Base-by-base conservation (phyloP, 495 filamentous ascomycete species). In the Penicillium turbatum region DNA sequence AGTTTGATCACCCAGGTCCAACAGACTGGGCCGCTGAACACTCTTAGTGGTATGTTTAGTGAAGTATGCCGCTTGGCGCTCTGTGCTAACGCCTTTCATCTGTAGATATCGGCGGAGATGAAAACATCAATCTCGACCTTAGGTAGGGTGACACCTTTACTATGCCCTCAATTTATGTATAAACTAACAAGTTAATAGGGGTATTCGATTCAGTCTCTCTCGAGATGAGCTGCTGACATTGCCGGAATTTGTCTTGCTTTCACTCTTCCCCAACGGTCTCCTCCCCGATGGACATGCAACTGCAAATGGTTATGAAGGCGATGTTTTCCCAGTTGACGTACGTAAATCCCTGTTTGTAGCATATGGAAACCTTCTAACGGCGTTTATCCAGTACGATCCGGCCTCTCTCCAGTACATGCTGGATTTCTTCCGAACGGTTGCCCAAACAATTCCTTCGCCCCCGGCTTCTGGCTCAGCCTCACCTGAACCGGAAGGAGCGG, bases 1-100 rank as follows among this genome's bases (percentile, higher is more conserved):
- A 97, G 92, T 83, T 95, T 98, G 66, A 92, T 98, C 72, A 98
- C 93, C 71, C 93, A 98, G 76, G 93, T 98, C 49, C 89, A 93
- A 63, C 93, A 97, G 70, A 85, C 87, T 57, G 92, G 87, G 19
- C 89, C 90, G 58, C 87, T 96, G 50, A 95, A 92, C 69, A 86
- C 86, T 50, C 73, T 97, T 53, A 89, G 88, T 81, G 92, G 92
- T 92, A 82, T 57, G 82, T 46, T 45, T n/a, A 16, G 2, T n/a
- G 17, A 24, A 30, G 2, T n/a, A 26, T 4, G 16, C 27, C 1
- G 16, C 24, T 36, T 17, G 9, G 30, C 29, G 8, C 13, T 27
- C 27, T 13, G 5, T n/a, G 27, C 41, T 56, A 43, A 57, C 24
- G 38, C 5, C 11, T 24, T 24, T 6, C 26, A 15, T 21, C 15